Conservation (phyloP, 1,139 yeast species). For the Scheffersomyces insectosa region DNA sequence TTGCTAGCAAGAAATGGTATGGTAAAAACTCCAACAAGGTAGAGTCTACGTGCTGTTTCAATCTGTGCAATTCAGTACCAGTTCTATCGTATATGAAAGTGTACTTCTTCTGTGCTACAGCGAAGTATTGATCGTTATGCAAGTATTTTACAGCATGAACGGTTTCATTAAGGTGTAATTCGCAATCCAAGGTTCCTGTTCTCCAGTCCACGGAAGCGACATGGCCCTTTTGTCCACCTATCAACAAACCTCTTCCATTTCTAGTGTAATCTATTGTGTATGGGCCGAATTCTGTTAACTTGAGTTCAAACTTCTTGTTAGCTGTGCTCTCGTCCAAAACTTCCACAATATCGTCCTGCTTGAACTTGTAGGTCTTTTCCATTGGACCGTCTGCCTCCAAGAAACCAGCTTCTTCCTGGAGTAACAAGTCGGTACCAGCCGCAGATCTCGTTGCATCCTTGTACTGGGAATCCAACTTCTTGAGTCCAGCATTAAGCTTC, state of each 20-base stretch:
- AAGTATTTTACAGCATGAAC: constrained; percentile 86
- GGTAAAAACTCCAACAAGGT: constrained; percentile 86
- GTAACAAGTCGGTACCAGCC: constrained; percentile 79
- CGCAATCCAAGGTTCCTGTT: constrained; percentile 77
- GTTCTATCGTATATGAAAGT: constrained; percentile 88
- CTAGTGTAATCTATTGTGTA: constrained; percentile 78
- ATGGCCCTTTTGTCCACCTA: constrained; percentile 93
- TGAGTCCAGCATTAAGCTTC: constrained; percentile 64
- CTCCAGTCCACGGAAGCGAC: constrained; percentile 97
- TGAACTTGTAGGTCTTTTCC: constrained; percentile 87
- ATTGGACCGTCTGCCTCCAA: constrained; percentile 84
- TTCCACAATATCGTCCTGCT: constrained; percentile 73
- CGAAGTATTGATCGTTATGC: constrained; percentile 91
- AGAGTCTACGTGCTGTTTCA: constrained; percentile 86
- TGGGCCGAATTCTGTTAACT: constrained; percentile 81
- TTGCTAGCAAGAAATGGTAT: constrained; percentile 82
- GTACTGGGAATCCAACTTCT: constrained; percentile 69
- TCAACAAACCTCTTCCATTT: constrained; percentile 80
- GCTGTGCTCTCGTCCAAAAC: constrained; percentile 81
- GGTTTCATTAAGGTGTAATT: constrained; percentile 83
- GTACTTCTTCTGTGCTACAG: constrained; percentile 95
- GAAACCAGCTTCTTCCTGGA: constrained; percentile 82
- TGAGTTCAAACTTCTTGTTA: constrained; percentile 72
- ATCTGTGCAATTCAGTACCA: constrained; percentile 89
- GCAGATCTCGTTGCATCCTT: constrained; percentile 79